A percentile compares a stretch with the other conserved stretches of the same genome.
phyloP scores from a whole-genome alignment of 768 basidiomycete species.

The Pleurotus tuber-regium region DNA sequence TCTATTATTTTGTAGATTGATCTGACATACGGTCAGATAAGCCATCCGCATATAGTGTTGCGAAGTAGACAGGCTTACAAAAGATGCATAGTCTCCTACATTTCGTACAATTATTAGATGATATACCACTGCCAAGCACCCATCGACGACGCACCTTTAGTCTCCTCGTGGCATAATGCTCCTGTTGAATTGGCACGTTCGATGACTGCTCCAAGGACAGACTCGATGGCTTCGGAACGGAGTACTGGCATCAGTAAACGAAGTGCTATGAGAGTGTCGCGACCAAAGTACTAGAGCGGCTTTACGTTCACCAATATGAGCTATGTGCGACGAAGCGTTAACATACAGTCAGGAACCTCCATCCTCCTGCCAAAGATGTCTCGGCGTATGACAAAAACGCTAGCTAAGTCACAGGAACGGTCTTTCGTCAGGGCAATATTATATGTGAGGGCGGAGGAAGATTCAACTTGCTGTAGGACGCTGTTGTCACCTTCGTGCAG shows the following conservation, averaged over 20 bases:
- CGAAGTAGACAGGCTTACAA: too few relatives aligned
- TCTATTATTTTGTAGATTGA: constrained; percentile 36
- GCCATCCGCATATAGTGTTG: too few relatives aligned
- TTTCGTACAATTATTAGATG: neutral
- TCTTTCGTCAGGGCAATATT: too few relatives aligned
- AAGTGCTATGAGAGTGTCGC: constrained; percentile 43
- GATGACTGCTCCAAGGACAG: constrained; percentile 42
- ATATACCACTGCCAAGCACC: constrained; percentile 12
- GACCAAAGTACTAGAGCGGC: constrained; percentile 30
- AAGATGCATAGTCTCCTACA: constrained; percentile 34
- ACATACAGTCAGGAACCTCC: constrained; percentile 40
- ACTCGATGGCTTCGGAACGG: constrained; percentile 36
- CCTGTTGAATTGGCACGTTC: constrained; percentile 40
- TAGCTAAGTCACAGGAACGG: constrained; percentile 23
- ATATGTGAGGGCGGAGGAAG: neutral
- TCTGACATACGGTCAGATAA: constrained; percentile 12
- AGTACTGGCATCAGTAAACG: constrained; percentile 39
- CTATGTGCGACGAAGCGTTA: too few relatives aligned
- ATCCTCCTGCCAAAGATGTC: constrained; percentile 42
- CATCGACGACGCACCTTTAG: constrained; percentile 22
- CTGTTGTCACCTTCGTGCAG: constrained; percentile 23
- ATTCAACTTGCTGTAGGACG: constrained; percentile 19
- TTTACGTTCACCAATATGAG: too few relatives aligned
- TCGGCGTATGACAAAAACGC: constrained; percentile 38
- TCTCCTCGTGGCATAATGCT: constrained; percentile 43